phyloP scores from a whole-genome alignment of 768 basidiomycete species.

The Leccinum boreale region DNA sequence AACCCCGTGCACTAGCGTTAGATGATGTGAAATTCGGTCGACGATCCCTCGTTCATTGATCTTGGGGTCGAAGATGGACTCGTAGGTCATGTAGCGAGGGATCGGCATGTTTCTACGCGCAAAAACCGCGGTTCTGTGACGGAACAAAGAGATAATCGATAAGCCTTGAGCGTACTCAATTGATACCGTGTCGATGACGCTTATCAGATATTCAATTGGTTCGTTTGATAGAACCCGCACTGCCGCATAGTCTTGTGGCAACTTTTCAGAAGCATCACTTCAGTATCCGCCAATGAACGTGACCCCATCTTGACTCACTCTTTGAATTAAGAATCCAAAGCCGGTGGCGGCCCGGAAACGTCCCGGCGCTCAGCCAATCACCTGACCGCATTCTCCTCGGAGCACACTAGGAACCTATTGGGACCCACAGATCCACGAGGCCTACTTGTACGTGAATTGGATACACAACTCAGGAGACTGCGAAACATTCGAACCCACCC shows the following conservation, averaged over 20 bases:
- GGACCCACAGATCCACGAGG: not conserved
- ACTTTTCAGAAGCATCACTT: not conserved
- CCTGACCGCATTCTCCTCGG: conserved; percentile 5
- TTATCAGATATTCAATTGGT: not conserved
- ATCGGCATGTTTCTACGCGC: not conserved
- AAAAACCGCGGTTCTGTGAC: not conserved
- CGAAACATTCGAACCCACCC: not conserved
- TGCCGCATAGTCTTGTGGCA: not conserved
- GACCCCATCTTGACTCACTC: not conserved
- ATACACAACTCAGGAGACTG: not conserved
- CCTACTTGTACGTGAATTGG: not conserved
- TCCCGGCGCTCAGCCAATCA: not conserved
- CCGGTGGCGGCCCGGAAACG: not conserved
- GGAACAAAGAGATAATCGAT: not conserved
- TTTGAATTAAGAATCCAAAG: not conserved
- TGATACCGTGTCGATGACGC: not conserved
- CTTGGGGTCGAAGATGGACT: not conserved
- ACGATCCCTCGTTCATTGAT: not conserved
- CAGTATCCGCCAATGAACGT: not conserved
- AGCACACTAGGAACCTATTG: not conserved
- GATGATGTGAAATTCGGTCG: conserved; percentile 6
- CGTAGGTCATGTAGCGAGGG: not conserved
- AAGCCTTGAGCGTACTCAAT: not conserved
- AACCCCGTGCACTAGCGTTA: not conserved
- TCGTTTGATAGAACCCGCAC: not conserved